phyloP scores from a whole-genome alignment of 2,329 filamentous ascomycete species.

The Fusarium sp. region DNA sequence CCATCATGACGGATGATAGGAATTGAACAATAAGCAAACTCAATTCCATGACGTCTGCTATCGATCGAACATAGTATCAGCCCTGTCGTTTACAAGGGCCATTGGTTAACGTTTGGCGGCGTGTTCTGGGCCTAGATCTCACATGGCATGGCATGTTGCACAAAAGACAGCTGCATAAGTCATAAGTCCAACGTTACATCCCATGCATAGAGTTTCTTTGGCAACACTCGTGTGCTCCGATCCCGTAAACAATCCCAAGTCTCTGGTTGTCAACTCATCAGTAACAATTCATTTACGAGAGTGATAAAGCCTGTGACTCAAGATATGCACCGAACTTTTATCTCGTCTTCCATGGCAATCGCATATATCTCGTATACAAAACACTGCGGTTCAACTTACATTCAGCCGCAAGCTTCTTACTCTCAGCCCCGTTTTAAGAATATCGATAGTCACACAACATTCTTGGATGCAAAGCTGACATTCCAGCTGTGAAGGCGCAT shows the following conservation, averaged over 20 bases:
- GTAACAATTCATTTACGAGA: not conserved
- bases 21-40: conserved; percentile 2
- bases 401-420: conserved; percentile 4
- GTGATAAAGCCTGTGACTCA: not conserved
- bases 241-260: not conserved
- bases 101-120: conserved; percentile 15
- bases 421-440: conserved; percentile 32
- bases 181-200: conserved; percentile 16
- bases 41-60: conserved; percentile 21
- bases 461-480: not conserved
- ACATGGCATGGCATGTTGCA: conserved; percentile 17
- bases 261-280: not conserved
- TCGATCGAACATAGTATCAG: not conserved
- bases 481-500: conserved; percentile 1
- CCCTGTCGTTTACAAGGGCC: conserved; percentile 9
- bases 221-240: not conserved
- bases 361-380: conserved; percentile 10
- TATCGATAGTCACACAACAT: not conserved
- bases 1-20: not conserved
- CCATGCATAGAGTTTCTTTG: not conserved
- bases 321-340: not conserved
- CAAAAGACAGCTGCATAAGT: conserved; percentile 7
- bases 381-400: not conserved
- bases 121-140: conserved; percentile 17
- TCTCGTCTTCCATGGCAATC: conserved; percentile 9